Conservation (phyloP, 495 filamentous ascomycete genomes). For the Aspergillus cavernicola region DNA sequence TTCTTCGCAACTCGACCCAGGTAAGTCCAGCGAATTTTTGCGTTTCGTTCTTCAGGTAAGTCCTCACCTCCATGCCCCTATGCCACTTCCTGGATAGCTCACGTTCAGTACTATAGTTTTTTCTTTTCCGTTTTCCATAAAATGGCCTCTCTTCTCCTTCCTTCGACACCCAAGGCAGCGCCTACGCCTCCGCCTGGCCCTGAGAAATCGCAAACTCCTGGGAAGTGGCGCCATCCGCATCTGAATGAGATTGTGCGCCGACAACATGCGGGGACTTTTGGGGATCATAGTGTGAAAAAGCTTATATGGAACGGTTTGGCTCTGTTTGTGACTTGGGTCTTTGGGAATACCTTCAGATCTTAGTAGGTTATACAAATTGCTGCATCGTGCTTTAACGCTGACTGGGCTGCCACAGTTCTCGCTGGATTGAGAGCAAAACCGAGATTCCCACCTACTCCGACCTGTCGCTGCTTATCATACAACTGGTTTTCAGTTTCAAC, state of each 20-base stretch:
- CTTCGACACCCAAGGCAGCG: slow-evolving; percentile 59
- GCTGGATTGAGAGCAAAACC: slow-evolving; percentile 20
- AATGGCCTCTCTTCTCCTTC: slow-evolving; percentile 41
- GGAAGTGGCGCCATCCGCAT: slow-evolving; percentile 84
- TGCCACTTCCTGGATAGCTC: not conserved
- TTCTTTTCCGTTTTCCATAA: not conserved
- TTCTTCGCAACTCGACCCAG: slow-evolving; percentile 5
- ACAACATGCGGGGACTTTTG: slow-evolving; percentile 69
- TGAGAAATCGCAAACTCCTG: slow-evolving; percentile 57
- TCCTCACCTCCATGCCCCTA: not conserved
- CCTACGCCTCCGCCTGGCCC: slow-evolving; percentile 41
- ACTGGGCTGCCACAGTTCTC: slow-evolving; percentile 15
- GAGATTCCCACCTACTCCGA: slow-evolving; percentile 32
- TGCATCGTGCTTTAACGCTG: slow-evolving; percentile 4
- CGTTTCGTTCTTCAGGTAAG: slow-evolving; percentile 17
- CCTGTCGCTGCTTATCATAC: slow-evolving; percentile 44
- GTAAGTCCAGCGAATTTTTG: slow-evolving; percentile 16
- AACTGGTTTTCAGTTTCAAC: slow-evolving; percentile 61
- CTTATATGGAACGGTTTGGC: slow-evolving; percentile 61
- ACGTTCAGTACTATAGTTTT: not conserved
- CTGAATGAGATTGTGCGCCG: slow-evolving; percentile 73
- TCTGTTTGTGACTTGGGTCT: slow-evolving; percentile 46
- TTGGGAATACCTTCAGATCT: slow-evolving; percentile 32
- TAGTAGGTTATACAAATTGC: slow-evolving; percentile 29
- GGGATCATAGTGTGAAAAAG: slow-evolving; percentile 60